Conservation (phyloP, 176 grass and related monocot genomes). For the Sorghum bicolor region DNA sequence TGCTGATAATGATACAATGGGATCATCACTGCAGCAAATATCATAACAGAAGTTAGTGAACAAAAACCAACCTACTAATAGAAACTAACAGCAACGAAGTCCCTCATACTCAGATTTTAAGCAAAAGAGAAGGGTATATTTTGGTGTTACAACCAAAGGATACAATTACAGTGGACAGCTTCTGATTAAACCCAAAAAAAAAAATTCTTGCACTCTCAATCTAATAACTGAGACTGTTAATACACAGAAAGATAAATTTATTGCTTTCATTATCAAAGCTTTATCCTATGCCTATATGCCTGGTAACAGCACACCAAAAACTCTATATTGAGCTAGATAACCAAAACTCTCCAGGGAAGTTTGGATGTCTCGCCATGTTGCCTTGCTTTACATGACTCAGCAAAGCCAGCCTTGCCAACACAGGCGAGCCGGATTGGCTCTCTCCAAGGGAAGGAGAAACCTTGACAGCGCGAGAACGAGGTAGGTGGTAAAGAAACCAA, state of each 20-base stretch:
- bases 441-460: too few relatives aligned
- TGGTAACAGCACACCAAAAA: background rate
- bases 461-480: too few relatives aligned
- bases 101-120: background rate
- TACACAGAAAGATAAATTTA: background rate
- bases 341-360: too few relatives aligned
- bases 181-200: background rate
- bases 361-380: too few relatives aligned
- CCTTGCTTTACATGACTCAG: too few relatives aligned
- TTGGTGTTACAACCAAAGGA: background rate
- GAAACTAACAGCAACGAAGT: background rate
- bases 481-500: too few relatives aligned
- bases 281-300: background rate
- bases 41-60: constrained; percentile 22
- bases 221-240: background rate
- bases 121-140: background rate
- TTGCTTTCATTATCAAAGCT: background rate
- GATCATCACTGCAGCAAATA: constrained; percentile 62
- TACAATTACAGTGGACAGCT: background rate
- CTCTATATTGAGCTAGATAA: background rate
- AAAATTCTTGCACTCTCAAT: background rate
- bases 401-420: too few relatives aligned
- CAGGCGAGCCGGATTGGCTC: too few relatives aligned
- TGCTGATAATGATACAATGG: constrained; percentile 93
- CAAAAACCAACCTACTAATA: background rate